Evolutionary conservation across 352 stramenopile genomes (phyloP).

Genomic region (Globisporangium sylvaticum): DNA sequence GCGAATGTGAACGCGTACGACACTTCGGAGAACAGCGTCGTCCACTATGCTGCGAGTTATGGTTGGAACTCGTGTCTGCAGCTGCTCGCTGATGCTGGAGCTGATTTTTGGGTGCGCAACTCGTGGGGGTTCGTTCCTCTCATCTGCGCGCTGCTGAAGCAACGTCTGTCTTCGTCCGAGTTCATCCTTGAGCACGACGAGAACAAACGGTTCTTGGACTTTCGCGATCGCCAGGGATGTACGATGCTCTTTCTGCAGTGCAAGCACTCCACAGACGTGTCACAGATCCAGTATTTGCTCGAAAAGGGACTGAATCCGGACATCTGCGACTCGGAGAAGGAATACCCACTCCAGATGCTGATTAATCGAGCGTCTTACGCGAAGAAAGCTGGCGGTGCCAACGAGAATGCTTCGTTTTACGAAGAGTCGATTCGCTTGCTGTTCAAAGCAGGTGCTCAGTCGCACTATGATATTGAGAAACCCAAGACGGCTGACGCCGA

Average conservation of each 20-base stretch:
- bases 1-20: constrained; percentile 79
- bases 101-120: constrained; percentile 68
- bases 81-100: constrained; percentile 46
- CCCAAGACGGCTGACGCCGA: constrained; percentile 16
- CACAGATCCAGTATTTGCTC: constrained; percentile 65
- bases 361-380: constrained; percentile 31
- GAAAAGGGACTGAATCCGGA: constrained; percentile 69
- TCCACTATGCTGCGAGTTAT: constrained; percentile 76
- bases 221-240: constrained; percentile 63
- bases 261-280: constrained; percentile 54
- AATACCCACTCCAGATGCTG: constrained; percentile 60
- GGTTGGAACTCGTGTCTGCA: constrained; percentile 66
- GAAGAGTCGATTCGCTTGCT: constrained; percentile 45
- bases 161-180: constrained; percentile 44
- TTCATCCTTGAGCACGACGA: constrained; percentile 63
- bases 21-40: constrained; percentile 69
- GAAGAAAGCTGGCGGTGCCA: background rate
- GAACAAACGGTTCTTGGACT: constrained; percentile 60
- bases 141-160: constrained; percentile 65
- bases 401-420: constrained; percentile 32
- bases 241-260: constrained; percentile 84
- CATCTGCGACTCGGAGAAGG: constrained; percentile 53
- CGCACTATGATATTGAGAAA: constrained; percentile 43
- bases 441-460: constrained; percentile 38
- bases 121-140: constrained; percentile 73